Percentiles rank a stretch among this genome's conserved stretches.
Evolutionary conservation across 1,284 basidiomycete genomes (phyloP).

Genomic region (Sanghuangporus sanghuang): DNA sequence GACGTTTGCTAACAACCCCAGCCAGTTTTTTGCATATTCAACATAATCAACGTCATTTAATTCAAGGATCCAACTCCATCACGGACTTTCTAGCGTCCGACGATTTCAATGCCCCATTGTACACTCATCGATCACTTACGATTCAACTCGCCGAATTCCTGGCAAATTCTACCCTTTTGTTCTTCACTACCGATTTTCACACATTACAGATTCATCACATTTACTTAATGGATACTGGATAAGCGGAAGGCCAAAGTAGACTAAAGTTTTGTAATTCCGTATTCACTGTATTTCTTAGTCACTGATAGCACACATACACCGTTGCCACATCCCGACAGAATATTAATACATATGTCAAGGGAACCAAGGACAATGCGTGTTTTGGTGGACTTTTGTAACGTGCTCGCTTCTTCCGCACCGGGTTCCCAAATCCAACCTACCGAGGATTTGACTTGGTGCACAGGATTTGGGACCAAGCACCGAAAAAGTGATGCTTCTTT

Average conservation of each 20-base stretch:
- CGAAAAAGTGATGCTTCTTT: background rate
- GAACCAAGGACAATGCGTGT: too few species aligned
- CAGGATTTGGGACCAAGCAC: slow-evolving; percentile 12
- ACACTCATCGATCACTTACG: slow-evolving; percentile 3
- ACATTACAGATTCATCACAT: background rate
- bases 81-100: background rate
- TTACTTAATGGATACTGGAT: background rate
- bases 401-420: background rate
- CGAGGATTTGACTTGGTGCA: background rate
- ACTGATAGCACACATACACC: background rate
- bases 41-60: background rate
- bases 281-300: background rate
- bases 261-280: background rate
- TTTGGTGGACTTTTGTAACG: too few species aligned
- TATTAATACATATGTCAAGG: background rate
- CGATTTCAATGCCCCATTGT: background rate
- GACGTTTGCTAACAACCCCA: background rate
- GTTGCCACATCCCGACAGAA: background rate
- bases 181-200: background rate
- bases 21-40: background rate
- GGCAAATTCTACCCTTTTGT: background rate
- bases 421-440: background rate
- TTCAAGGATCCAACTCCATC: slow-evolving; percentile 13
- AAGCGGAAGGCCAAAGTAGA: background rate
- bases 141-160: slow-evolving; percentile 13